Evolutionary conservation across 1,284 basidiomycete genomes (phyloP), one percentile per base, ranked within the genome.

Genomic region (Cutaneotrichosporon mucoides): DNA sequence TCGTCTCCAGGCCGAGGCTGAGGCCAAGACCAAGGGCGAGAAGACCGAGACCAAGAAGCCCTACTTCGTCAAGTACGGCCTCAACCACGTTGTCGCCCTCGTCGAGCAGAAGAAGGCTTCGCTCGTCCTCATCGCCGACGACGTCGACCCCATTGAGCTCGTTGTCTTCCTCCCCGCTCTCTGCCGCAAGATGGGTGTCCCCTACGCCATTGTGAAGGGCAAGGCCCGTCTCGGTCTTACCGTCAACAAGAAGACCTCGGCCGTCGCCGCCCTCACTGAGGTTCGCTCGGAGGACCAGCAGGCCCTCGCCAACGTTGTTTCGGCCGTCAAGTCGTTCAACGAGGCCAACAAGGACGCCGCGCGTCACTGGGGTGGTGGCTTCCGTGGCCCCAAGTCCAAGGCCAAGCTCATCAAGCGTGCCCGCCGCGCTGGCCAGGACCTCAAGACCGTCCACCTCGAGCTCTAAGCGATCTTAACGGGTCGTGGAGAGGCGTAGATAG

Each of bases 121-220:
- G 59, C 88, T 99, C 65, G 95, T 99, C 69, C 86, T 95, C 81
- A 96, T 99, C 71, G 92, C 92, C 59, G 92, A 97, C 78, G 95
- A 99, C 80, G 95, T 98, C 67, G 95, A 98, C 84, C 95, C 95
- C 57, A 95, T 98, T 66, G 95, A 99, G 73, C 89, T 99, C 72
- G 92, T 95, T 68, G 86, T 99, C 81, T 98, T 93, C 89, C 84
- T 99, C 62, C 95, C 95, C 64, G 93, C 95, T 61, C 88, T 98
- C 66, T 99, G 95, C 84, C 87, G 93, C 80, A 97, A 97, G 88
- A 96, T 97, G 93, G 94, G 93, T 78, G 87, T 97, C 52, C 75
- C 75, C 92, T 98, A 98, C 82, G 92, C 95, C 68, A 97, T 99
- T 72, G 92, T 97, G 74, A 96, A 97, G 85, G 73, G 88, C 82